Evolutionary conservation across 176 grass and related monocot genomes (phyloP), one percentile per base, ranked within the genome.

Genomic region (Tillandsia fasciculata): DNA sequence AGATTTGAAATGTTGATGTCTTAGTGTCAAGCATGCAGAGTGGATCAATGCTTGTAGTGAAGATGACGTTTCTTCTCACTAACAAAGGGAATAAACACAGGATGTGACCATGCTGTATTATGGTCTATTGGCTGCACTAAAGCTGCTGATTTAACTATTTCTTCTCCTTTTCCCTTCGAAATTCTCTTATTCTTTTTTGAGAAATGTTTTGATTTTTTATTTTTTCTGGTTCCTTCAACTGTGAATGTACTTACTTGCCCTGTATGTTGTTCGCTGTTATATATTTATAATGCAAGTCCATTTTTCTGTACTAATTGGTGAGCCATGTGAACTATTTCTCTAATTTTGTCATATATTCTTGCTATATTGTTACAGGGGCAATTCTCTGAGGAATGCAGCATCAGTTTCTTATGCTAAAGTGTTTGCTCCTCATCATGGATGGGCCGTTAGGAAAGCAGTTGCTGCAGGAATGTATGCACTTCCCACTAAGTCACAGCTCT

Each of bases 401-500:
- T 87, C 93, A 69, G 70, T 77, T 50, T 82, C 93, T 68, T 97
- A 92, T 79, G 86, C 79, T 53, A 78, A 82, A 76, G 93, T 97
- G 48, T 90, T 97, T 79, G 86, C 93, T 78, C 86, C 93, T 78
- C 86, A 97, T 73, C 89, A 92, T 77, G 84, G 84, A 48, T 90
- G 93, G 86, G 82, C 86, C 72, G 87, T 92, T 83, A 85, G 86
- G 82, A 97, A 90, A 77, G 93, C 93, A 27, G 86, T 97, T 69
- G 82, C 79, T 64, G 84, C 82, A 50, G 93, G 89, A 77, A 97
- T 97, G 89, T 97, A 97, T 42, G 79, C 77, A 0, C 86, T 97
- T 77, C 89, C 93, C 53, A 85, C 89, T 12, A 97, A 97, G 52
- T 84, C 89, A 9, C 93, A 92, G 69, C 82, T 97, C 64, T 52